Conservation (phyloP, 1,284 basidiomycete species). For the Ceratobasidium sp. region DNA sequence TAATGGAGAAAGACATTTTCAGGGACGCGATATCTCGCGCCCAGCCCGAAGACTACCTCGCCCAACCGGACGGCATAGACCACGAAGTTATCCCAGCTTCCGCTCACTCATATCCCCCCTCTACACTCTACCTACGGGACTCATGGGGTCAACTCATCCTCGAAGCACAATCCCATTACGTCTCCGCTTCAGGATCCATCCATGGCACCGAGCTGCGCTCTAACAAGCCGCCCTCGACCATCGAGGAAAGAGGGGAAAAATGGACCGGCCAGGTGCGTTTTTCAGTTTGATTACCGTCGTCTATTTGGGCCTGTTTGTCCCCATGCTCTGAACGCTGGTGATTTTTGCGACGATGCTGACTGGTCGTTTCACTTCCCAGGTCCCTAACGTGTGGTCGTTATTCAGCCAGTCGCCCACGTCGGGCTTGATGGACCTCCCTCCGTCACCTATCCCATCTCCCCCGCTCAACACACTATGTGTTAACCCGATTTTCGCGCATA, state of each 20-base stretch:
- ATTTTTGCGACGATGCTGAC: conserved; percentile 23
- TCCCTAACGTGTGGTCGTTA: conserved; percentile 38
- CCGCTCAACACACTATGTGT: conserved; percentile 1
- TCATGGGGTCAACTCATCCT: conserved; percentile 38
- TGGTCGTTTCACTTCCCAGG: conserved; percentile 9
- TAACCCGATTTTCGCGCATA: conserved; percentile 42
- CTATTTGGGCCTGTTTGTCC: conserved; percentile 16
- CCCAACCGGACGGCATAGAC: conserved; percentile 28
- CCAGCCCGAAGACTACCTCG: conserved; percentile 15
- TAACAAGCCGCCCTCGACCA: conserved; percentile 29
- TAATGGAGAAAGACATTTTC: conserved; percentile 33
- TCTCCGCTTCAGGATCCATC: conserved; percentile 28
- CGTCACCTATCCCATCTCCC: background rate
- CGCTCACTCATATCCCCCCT: conserved; percentile 35
- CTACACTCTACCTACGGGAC: conserved; percentile 37
- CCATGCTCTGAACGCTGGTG: background rate
- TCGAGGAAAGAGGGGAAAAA: conserved; percentile 39
- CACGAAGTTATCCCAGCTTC: conserved; percentile 34
- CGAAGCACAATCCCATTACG: conserved; percentile 38
- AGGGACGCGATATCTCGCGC: background rate
- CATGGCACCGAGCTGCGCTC: conserved; percentile 32
- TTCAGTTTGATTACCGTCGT: conserved; percentile 33
- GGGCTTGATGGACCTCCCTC: conserved; percentile 7
- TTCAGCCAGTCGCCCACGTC: conserved; percentile 35
- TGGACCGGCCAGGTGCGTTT: conserved; percentile 41